Evolutionary conservation across 1,139 yeast genomes (phyloP).

Genomic region (Taphrina deformans): DNA sequence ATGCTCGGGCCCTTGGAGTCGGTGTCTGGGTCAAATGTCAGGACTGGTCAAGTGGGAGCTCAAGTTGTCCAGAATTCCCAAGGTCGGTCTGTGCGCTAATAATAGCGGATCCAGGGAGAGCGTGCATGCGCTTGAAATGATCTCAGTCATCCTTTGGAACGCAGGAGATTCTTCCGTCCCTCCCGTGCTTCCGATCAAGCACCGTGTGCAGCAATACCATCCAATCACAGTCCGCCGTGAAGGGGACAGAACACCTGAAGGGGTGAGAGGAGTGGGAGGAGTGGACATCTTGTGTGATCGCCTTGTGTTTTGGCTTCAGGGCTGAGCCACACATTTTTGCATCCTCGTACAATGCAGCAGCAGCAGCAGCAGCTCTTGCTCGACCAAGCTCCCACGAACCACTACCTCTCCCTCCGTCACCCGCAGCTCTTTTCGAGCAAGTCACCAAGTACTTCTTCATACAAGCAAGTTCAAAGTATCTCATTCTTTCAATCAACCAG

Average conservation of each 20-base stretch:
- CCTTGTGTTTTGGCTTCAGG: background rate
- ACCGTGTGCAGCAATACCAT: background rate
- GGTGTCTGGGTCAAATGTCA: no score
- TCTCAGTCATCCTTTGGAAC: background rate
- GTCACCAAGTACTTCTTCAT: no score
- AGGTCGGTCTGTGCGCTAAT: no score
- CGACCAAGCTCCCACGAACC: background rate
- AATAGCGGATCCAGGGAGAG: background rate
- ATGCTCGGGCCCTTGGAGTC: no score
- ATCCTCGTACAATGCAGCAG: background rate
- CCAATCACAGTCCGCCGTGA: background rate
- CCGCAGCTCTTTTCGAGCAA: no score
- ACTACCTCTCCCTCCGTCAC: no score
- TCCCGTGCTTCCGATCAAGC: background rate
- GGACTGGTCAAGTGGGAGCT: no score
- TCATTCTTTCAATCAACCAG: no score
- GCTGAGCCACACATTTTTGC: slow-evolving; percentile 7
- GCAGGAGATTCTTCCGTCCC: background rate
- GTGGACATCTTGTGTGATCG: background rate
- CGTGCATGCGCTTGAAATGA: background rate
- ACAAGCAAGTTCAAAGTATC: no score
- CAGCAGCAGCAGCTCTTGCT: no score
- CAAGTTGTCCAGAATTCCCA: no score
- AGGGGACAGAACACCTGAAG: background rate
- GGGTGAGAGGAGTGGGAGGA: background rate